Evolutionary conservation across 352 stramenopile genomes (phyloP), one percentile per base, ranked within the genome.

Genomic region (Peronosclerospora sorghi): DNA sequence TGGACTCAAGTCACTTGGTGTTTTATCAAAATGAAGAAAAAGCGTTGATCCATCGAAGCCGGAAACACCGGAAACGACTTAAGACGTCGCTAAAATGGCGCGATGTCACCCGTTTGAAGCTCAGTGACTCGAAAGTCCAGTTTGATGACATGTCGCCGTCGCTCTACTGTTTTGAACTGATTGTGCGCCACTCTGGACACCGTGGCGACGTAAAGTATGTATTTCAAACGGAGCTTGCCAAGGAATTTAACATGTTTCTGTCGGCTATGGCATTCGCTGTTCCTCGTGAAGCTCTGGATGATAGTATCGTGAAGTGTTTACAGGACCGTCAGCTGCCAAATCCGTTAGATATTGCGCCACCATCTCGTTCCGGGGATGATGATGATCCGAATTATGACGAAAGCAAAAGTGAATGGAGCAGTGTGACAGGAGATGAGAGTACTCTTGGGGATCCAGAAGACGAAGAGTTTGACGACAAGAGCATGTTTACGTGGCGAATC

Each of bases 1-100:
- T 91, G 26, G 81, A 94, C 32, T 65, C 50, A 9, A 61, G 65
- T 15, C 68, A 69, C 35, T 58, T 94, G 32, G 68, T 87, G 30
- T 88, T 86, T 41, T 94, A 94, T 49, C 70, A 80, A 35, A 60
- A 88, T 21, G 81, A 94, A 63, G 77, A 88, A 47, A 45, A 67
- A 13, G 81, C 81, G 0, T 47, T 91, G 0, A 84, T 83, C 19
- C 78, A 94, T 23, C 78, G 81, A 20, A 86, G 72, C 51, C 66
- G 71, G 8, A 82, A 79, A 36, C 68, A 79, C 28, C 59, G 73
- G 12, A 87, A 85, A 47, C 82, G 82, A 30, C 60, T 86, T 10
- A 87, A 87, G 59, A 85, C 77, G 0, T 73, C 68, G 13, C 86
- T 90, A 26, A 45, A 65, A 20, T 86, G 77, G 73, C 62, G 62